These are phyloP conservation scores for Bombardia bombarda DNA, from an alignment of 495 filamentous ascomycete genomes.

Conservation along the genomic window DNA sequence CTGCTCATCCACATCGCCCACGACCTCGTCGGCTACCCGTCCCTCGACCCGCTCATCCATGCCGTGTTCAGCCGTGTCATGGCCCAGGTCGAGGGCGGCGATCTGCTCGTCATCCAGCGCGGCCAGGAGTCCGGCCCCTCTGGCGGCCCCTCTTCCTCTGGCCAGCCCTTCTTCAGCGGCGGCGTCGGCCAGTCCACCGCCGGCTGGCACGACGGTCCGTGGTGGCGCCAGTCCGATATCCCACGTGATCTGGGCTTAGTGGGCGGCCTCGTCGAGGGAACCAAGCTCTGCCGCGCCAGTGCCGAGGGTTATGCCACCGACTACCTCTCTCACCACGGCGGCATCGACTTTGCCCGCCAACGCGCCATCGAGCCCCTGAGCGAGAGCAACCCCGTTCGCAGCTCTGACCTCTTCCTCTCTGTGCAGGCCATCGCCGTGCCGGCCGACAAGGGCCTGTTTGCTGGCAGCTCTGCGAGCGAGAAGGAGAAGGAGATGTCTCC, in stretches of 20 bases:
- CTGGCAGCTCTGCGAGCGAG: conserved; percentile 33
- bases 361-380: conserved; percentile 63
- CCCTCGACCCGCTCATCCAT: conserved; percentile 88
- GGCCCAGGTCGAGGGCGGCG: conserved; percentile 95
- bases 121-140: conserved; percentile 74
- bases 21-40: conserved; percentile 88
- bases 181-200: conserved; percentile 25
- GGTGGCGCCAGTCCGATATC: conserved; percentile 73
- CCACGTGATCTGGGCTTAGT: conserved; percentile 75
- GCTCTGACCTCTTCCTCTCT: conserved; percentile 88
- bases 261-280: conserved; percentile 73
- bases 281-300: conserved; percentile 78
- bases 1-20: conserved; percentile 98
- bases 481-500: conserved; percentile 43
- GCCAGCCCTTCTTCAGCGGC: conserved; percentile 48
- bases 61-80: conserved; percentile 92
- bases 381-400: conserved; percentile 82
- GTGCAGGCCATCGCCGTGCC: conserved; percentile 74
- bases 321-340: conserved; percentile 67
- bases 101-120: conserved; percentile 91
- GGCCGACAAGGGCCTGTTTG: conserved; percentile 60
- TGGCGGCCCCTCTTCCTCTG: conserved; percentile 34
- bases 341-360: conserved; percentile 71
- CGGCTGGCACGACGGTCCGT: conserved; percentile 88
- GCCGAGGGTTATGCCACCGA: conserved; percentile 83